phyloP scores from a whole-genome alignment of 805 yeast genomes.

The Candida methanosorbosa region DNA sequence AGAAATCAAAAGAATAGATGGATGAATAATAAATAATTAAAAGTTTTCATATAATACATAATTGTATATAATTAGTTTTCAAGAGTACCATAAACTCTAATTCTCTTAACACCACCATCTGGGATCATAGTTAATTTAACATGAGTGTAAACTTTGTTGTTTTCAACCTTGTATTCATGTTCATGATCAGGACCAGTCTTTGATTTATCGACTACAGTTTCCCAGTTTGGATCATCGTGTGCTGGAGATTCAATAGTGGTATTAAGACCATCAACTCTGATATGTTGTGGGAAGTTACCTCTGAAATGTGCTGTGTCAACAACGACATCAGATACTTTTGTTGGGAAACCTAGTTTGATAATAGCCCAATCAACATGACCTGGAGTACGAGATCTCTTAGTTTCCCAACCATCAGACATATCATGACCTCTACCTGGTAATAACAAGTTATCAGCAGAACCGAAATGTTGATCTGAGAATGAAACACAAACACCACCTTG shows the following conservation, averaged over 20 bases:
- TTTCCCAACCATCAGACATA: slow-evolving; percentile 99
- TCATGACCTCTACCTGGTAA: slow-evolving; percentile 93
- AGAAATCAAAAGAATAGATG: slow-evolving; percentile 16
- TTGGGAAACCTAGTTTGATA: slow-evolving; percentile 62
- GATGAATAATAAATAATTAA: too few relatives aligned
- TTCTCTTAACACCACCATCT: slow-evolving; percentile 93
- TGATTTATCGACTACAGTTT: slow-evolving; percentile 49
- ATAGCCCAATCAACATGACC: slow-evolving; percentile 93
- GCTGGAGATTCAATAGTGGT: slow-evolving; percentile 26
- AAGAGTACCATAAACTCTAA: slow-evolving; percentile 65
- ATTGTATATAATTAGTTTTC: too few relatives aligned
- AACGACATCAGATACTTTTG: slow-evolving; percentile 49
- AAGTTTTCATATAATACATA: too few relatives aligned
- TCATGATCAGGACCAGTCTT: slow-evolving; percentile 82
- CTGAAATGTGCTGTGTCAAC: slow-evolving; percentile 91
- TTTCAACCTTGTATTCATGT: slow-evolving; percentile 42
- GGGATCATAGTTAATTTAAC: slow-evolving; percentile 81
- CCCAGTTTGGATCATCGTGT: slow-evolving; percentile 48
- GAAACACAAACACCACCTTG: slow-evolving; percentile 86
- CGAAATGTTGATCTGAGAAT: slow-evolving; percentile 89
- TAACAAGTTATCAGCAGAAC: slow-evolving; percentile 80
- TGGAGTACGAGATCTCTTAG: slow-evolving; percentile 73
- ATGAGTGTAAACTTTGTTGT: slow-evolving; percentile 43
- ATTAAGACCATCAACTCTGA: slow-evolving; percentile 57
- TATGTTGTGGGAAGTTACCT: slow-evolving; percentile 87